phyloP scores from a whole-genome alignment of 306 rosid species.

The Psophocarpus tetragonolobus region DNA sequence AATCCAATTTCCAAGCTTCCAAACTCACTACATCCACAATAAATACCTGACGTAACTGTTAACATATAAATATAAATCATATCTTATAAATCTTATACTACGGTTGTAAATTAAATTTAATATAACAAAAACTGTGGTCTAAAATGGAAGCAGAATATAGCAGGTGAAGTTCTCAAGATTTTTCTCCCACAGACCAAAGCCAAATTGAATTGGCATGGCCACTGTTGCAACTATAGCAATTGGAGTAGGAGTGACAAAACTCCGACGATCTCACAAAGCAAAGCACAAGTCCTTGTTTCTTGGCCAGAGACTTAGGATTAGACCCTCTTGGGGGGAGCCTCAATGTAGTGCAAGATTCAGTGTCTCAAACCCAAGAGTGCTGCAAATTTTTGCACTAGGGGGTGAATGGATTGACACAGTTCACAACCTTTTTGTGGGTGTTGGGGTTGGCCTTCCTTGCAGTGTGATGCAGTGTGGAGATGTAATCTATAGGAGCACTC shows the following conservation, averaged over 20 bases:
- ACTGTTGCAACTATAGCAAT: conserved; percentile 64
- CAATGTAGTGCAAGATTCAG: conserved; percentile 16
- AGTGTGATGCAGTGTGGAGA: conserved; percentile 98
- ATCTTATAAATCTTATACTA: not conserved
- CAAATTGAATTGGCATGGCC: conserved; percentile 48
- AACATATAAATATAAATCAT: not conserved
- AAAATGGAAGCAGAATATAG: conserved; percentile 38
- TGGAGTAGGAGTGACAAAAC: conserved; percentile 50
- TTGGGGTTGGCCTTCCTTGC: conserved; percentile 90
- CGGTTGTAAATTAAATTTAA: not conserved
- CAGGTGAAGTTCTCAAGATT: conserved; percentile 3
- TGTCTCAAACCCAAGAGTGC: conserved; percentile 41
- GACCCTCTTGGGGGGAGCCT: conserved; percentile 28
- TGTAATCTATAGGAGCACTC: conserved; percentile 87
- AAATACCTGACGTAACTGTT: conserved; percentile 51
- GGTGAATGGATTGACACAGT: conserved; percentile 56
- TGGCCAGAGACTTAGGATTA: conserved; percentile 54
- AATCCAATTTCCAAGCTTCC: conserved; percentile 36
- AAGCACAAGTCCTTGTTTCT: conserved; percentile 62
- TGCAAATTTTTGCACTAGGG: conserved; percentile 43
- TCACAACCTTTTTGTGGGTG: conserved; percentile 72
- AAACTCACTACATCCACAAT: conserved; percentile 57
- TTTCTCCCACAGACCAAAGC: conserved; percentile 28
- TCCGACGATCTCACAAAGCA: conserved; percentile 49
- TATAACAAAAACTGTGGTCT: conserved; percentile 42